Evolutionary conservation across 805 yeast genomes (phyloP), one percentile per base, ranked within the genome.

Genomic region (Yamadazyma phyllophila): DNA sequence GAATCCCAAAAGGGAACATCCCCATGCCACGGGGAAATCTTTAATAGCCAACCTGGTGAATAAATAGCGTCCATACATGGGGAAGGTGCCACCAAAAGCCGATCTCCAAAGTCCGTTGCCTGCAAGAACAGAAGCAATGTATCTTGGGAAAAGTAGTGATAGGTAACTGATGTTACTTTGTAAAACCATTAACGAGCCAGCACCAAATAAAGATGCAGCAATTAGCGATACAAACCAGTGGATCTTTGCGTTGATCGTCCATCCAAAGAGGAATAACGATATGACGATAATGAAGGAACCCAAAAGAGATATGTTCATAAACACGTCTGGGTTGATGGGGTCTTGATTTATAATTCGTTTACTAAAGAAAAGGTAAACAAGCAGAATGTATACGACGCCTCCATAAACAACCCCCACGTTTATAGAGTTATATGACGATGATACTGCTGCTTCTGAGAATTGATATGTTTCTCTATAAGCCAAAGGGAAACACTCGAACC

Each of bases 401-500:
- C 49, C 49, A 4, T 39, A 4, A 5, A 36, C 17, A 10, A 43
- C 41, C 6, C 52, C 52, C 1, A 46, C 34, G 34, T 36, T 41
- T 11, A 46, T 42, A 17, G 47, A 15, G 31, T 32, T 32, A 30
- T 37, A 49, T 17, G 52, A 39, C 17, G 29, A 43, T n/a, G 86
- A 85, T 59, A 60, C 48, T 43, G 75, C 78, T 27, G 79, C 67
- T 17, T 69, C 54, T 3, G 77, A 70, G 60, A 82, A 82, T 27
- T 67, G 56, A 51, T 78, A 68, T 16, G 67, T 55, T 2, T 69
- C 76, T 16, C 36, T 15, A 41, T 74, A 82, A 2, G 78, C 80
- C 31, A 81, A 65, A 8, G 88, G 87, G 62, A 78, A 79, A 4
- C 80, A 81, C 60, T 82, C 86, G 53, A 81, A 78, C 68, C 78